Conservation (phyloP, 305 asterid species). For the Striga hermonthica region DNA sequence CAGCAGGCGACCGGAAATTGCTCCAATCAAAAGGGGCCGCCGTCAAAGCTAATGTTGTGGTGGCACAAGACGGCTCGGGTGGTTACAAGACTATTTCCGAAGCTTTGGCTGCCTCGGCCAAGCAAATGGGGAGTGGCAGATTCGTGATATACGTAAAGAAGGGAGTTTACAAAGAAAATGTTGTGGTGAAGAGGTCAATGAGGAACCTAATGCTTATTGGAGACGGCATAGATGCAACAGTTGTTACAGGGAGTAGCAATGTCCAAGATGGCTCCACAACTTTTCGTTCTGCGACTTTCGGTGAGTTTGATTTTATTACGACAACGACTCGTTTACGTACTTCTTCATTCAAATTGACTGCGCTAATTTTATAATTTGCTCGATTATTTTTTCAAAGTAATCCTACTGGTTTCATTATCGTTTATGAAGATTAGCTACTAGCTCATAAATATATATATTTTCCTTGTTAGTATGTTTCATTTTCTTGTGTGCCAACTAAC, state of each 20-base stretch:
- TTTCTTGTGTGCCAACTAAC: too few relatives aligned
- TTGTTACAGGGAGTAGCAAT: slow-evolving; percentile 45
- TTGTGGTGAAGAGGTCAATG: slow-evolving; percentile 44
- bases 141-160: slow-evolving; percentile 53
- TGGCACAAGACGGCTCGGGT: slow-evolving; percentile 68
- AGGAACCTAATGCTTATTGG: slow-evolving; percentile 56
- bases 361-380: not conserved
- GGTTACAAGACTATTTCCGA: slow-evolving; percentile 44
- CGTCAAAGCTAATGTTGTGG: slow-evolving; percentile 38
- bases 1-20: slow-evolving; percentile 38
- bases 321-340: not conserved
- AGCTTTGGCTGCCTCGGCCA: slow-evolving; percentile 38
- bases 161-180: slow-evolving; percentile 56
- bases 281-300: slow-evolving; percentile 66
- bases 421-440: not conserved
- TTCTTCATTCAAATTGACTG: not conserved
- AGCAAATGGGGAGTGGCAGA: slow-evolving; percentile 37
- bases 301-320: slow-evolving; percentile 30
- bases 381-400: too few relatives aligned
- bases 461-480: too few relatives aligned
- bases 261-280: slow-evolving; percentile 55
- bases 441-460: not conserved
- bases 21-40: slow-evolving; percentile 31
- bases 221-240: slow-evolving; percentile 62
- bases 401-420: too few relatives aligned